Percentiles rank a stretch among this genome's conserved stretches.
Evolutionary conservation across 768 basidiomycete species (phyloP).

Genomic region (Mycena kentingensis): DNA sequence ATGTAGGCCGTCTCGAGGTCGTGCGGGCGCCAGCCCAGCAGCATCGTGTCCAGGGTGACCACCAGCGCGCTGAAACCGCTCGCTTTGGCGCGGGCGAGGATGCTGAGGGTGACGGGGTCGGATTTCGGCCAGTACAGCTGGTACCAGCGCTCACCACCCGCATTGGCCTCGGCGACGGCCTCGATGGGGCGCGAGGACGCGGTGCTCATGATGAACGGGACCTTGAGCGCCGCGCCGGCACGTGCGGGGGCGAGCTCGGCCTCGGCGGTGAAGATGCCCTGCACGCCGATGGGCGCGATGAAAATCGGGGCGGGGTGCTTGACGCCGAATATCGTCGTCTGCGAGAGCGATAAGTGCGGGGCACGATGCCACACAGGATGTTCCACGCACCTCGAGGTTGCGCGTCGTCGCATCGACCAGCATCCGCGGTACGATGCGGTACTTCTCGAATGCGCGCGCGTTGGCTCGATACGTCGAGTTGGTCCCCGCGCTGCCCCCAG

Average conservation of each 20-base stretch:
- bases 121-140: slow-evolving; percentile 79
- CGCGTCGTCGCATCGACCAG: slow-evolving; percentile 61
- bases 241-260: slow-evolving; percentile 72
- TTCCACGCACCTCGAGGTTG: slow-evolving; percentile 59
- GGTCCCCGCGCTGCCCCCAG: slow-evolving; percentile 75
- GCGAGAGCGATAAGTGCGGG: neutral
- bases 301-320: slow-evolving; percentile 63
- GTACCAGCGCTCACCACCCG: slow-evolving; percentile 71
- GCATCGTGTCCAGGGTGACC: slow-evolving; percentile 78
- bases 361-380: neutral
- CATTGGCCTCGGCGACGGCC: slow-evolving; percentile 73
- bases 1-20: slow-evolving; percentile 67
- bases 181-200: slow-evolving; percentile 75
- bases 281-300: slow-evolving; percentile 77
- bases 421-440: slow-evolving; percentile 82
- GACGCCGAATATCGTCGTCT: slow-evolving; percentile 75
- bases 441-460: slow-evolving; percentile 60
- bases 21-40: slow-evolving; percentile 75
- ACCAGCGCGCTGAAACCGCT: slow-evolving; percentile 71
- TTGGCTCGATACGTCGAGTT: slow-evolving; percentile 70
- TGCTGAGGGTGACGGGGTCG: slow-evolving; percentile 61
- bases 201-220: slow-evolving; percentile 78
- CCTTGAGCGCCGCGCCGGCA: slow-evolving; percentile 59
- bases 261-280: slow-evolving; percentile 69
- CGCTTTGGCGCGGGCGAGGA: slow-evolving; percentile 66